Evolutionary conservation across 441 rosid genomes (phyloP), one percentile per base, ranked within the genome.

Genomic region (Mallotus repandus): DNA sequence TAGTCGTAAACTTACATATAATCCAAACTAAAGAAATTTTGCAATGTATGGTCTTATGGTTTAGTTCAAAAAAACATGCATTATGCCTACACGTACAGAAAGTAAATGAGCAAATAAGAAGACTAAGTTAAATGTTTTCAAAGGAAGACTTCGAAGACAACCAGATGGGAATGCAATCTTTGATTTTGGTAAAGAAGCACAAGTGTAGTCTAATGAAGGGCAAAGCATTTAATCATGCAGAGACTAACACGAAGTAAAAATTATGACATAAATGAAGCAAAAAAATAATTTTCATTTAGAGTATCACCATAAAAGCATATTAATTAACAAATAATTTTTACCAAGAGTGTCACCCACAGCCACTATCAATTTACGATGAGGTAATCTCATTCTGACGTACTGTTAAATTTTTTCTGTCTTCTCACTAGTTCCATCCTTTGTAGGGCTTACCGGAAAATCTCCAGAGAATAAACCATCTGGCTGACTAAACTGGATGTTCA

Each of bases 401-500:
- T 16, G 74, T 84, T 74, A 84, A 60, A 78, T 72, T 46, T 63
- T 72, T 55, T 71, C 78, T 67, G 49, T 63, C 59, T 74, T 75
- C 74, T 76, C 75, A 4, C 78, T 56, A 57, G 69, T 63, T 63
- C 50, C 72, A 62, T 77, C 88, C 22, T 60, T 58, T 16, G 71
- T 57, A 18, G 81, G 81, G 79, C 78, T 85, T 52, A 73, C 86
- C 15, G 77, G 77, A 60, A 81, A 65, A 70, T 87, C 89, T 71
- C 78, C 84, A 0, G 68, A 52, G 19, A 50, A 60, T 14, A 75
- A 82, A 8, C 79, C 88, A 74, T 84, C 83, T 12, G 87, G 84
- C 52, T 78, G 91, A 68, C 82, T 83, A 58, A 84, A 62, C 77
- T 78, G 82, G 79, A 84, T 73, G 78, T 86, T 85, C 83, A 87